A percentile compares a stretch with the other conserved stretches of the same genome.
phyloP scores from a whole-genome alignment of 306 rosid species.

The Gillenia trifoliata region DNA sequence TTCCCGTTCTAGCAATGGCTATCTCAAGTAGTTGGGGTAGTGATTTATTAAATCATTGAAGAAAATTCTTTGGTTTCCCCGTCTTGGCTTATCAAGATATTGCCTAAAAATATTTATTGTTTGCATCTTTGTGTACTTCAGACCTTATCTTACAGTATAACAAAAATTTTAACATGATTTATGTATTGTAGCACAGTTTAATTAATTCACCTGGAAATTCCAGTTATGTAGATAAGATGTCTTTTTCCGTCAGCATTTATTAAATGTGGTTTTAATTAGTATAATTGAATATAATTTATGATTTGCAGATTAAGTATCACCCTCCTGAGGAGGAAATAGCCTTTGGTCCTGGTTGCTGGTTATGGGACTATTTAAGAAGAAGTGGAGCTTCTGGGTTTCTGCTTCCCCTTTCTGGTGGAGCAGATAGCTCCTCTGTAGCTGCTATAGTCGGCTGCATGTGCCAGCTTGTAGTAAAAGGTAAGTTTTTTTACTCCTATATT shows the following conservation, averaged over 20 bases:
- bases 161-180: neutral
- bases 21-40: slow-evolving; percentile 13
- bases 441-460: slow-evolving; percentile 98
- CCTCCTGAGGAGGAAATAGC: slow-evolving; percentile 97
- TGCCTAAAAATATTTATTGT: slow-evolving; percentile 5
- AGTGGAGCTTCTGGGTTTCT: slow-evolving; percentile 98
- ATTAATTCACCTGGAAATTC: neutral
- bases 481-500: slow-evolving; percentile 1
- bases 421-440: slow-evolving; percentile 96
- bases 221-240: neutral
- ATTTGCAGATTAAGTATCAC: slow-evolving; percentile 72
- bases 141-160: neutral
- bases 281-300: slow-evolving; percentile 22
- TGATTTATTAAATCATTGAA: no score
- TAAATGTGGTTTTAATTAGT: neutral
- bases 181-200: no score
- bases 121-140: neutral
- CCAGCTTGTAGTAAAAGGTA: slow-evolving; percentile 91
- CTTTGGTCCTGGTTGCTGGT: slow-evolving; percentile 96
- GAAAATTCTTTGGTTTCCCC: neutral
- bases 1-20: slow-evolving; percentile 21
- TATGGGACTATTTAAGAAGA: slow-evolving; percentile 97
- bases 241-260: neutral
- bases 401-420: slow-evolving; percentile 99
- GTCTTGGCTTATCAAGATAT: slow-evolving; percentile 5